Evolutionary conservation across 108 stramenopile genomes (phyloP), one percentile per base, ranked within the genome.

Genomic region (Cyclostephanos tholiformis): DNA sequence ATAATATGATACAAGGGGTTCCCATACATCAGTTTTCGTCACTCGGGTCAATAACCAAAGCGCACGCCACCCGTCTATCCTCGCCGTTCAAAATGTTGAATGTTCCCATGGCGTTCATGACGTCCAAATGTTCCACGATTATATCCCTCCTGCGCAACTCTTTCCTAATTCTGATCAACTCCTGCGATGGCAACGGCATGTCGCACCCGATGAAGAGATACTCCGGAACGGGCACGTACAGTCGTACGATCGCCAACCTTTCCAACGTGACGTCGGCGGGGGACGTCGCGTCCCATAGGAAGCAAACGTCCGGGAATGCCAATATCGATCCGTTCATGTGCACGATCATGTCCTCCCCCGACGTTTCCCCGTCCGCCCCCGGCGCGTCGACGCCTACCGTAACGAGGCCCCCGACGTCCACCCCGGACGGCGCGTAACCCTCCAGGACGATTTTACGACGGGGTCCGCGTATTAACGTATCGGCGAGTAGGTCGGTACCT

Each of bases 11-110:
- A n/a, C n/a, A n/a, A n/a, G n/a, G n/a, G n/a, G n/a, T 32, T 32
- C 32, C 32, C 4, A 32, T 32, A 32, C 32, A 32, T 41, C 41
- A 41, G 4, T 41, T 41, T 4, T 41, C 41, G 9, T 41, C 41
- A 10, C 41, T 41, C 8, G 41, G 41, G 41, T 41, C 41, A 7
- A 87, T 58, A 64, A 93, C 71, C 12, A 94, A 63, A 14, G 79
- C 93, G 20, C 80, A 86, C 0, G 83, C 89, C 14, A 94, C 90
- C 46, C 77, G 67, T 80, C 93, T 63, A 70, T 91, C 93, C 68
- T 94, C 93, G n/a, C 86, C 93, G 80, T 94, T 94, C 78, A 94
- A 76, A 53, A 94, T 86, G 75, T 94, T 94, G 41, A 94, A 94
- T 0, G 90, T 91, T 10, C 89, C 90, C 86, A 91, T 91, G 14